Base-by-base conservation (phyloP, 495 filamentous ascomycete genomes). In the Bacidia rubella region DNA sequence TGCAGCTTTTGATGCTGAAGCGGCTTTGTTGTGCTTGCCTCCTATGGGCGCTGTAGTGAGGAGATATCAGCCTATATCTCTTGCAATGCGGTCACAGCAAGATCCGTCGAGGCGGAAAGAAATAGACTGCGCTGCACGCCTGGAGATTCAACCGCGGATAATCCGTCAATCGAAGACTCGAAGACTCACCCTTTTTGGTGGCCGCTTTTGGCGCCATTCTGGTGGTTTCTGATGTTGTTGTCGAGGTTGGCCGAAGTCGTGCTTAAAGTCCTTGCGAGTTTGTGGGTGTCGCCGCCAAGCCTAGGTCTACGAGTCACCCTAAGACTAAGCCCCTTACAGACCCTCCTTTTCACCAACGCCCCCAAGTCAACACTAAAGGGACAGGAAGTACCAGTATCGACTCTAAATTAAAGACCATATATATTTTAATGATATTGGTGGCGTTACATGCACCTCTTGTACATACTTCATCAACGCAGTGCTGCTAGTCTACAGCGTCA, bases 1-100 rank as follows among this genome's bases (percentile, higher is more conserved):
- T 63, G 90, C 85, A 67, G 92, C 85, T 77, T 96, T 95, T 65
- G 93, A 85, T 63, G 92, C 92, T 66, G 82, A 80, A 64, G 78
- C 82, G 74, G 93, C 92, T 79, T 93, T 79, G 69, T 70, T 67
- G 63, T 77, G 75, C 74, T 82, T 85, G 62, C 70, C 61, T 61
- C 65, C 67, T 58, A 77, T 87, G 55, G 80, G 70, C 74, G 78
- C 82, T 86, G 63, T 72, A 65, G 54, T 59, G 64, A 66, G 70
- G 73, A 76, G 69, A 75, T 70, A 73, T 59, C 43, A 62, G 61
- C 7, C 11, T 1, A 19, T 25, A 22, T 15, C 15, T 21, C 12
- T 3, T 20, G 25, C 2, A 47, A 25, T 25, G n/a, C 26, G 45
- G 11, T 23, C 1, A 24, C 7, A 21, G 3, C 45, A n/a, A 9